Conservation (phyloP, 2,329 filamentous ascomycete species). For the Dryadomyces sulphureus region DNA sequence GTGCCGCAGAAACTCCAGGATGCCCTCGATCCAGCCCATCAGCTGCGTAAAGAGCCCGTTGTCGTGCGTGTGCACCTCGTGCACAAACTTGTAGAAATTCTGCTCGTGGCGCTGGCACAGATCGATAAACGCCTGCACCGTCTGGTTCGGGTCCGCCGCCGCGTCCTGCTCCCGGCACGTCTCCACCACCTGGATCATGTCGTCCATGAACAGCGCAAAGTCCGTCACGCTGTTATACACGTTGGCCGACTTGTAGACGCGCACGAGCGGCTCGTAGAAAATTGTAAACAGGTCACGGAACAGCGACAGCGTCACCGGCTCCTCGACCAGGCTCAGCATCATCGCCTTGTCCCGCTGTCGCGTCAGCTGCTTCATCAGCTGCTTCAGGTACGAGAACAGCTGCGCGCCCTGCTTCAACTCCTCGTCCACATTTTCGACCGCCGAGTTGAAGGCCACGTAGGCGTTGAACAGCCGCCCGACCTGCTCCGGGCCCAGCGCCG, state of each 20-base stretch:
- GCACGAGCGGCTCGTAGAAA: conserved; percentile 93
- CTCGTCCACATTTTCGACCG: conserved; percentile 78
- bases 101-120: conserved; percentile 88
- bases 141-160: conserved; percentile 92
- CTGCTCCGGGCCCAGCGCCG: conserved; percentile 58
- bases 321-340: conserved; percentile 93
- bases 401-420: conserved; percentile 82
- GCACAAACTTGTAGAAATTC: conserved; percentile 97
- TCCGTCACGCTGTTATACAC: conserved; percentile 96
- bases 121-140: conserved; percentile 95
- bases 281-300: conserved; percentile 96
- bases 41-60: conserved; percentile 91
- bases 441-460: conserved; percentile 90
- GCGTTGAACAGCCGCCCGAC: conserved; percentile 81
- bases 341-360: conserved; percentile 88
- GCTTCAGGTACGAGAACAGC: conserved; percentile 88
- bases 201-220: conserved; percentile 84
- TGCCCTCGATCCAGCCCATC: conserved; percentile 95
- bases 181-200: conserved; percentile 66
- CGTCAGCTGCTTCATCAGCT: conserved; percentile 81
- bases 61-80: conserved; percentile 93
- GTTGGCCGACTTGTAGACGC: conserved; percentile 97
- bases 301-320: conserved; percentile 90
- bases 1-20: conserved; percentile 86
- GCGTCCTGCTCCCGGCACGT: conserved; percentile 60